Conservation (phyloP, 1,139 yeast species). For the Debaryomycetaceae sp. region DNA sequence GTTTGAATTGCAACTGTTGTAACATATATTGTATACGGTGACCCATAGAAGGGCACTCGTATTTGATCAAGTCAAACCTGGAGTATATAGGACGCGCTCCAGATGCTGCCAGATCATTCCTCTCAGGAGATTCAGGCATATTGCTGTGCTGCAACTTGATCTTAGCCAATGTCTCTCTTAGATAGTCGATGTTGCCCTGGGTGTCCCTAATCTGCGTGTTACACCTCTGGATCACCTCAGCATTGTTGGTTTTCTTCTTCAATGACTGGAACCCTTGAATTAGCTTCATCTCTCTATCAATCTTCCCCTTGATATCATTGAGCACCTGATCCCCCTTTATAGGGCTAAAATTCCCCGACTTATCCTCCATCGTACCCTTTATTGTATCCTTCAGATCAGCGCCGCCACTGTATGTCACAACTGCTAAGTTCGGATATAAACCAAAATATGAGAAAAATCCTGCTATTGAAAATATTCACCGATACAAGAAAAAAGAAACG, state of each 20-base stretch:
- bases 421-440: not conserved
- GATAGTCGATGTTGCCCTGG: slow-evolving; percentile 82
- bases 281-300: slow-evolving; percentile 82
- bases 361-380: not conserved
- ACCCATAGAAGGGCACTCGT: slow-evolving; percentile 94
- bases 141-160: slow-evolving; percentile 38
- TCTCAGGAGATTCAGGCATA: slow-evolving; percentile 9
- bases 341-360: not conserved
- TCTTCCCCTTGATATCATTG: slow-evolving; percentile 71
- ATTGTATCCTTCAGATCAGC: not conserved
- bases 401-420: not conserved
- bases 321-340: slow-evolving; percentile 28
- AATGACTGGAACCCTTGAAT: slow-evolving; percentile 83
- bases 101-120: slow-evolving; percentile 4
- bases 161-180: slow-evolving; percentile 72
- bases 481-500: no score
- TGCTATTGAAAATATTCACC: not conserved
- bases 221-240: slow-evolving; percentile 84
- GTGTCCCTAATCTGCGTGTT: slow-evolving; percentile 89
- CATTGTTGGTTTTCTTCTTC: slow-evolving; percentile 72
- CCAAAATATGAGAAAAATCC: not conserved
- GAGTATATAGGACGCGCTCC: slow-evolving; percentile 47
- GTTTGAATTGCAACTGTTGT: slow-evolving; percentile 87
- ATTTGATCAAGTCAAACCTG: slow-evolving; percentile 77
- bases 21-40: slow-evolving; percentile 94